Evolutionary conservation across 306 rosid genomes (phyloP).

Genomic region (Styphnolobium japonicum): DNA sequence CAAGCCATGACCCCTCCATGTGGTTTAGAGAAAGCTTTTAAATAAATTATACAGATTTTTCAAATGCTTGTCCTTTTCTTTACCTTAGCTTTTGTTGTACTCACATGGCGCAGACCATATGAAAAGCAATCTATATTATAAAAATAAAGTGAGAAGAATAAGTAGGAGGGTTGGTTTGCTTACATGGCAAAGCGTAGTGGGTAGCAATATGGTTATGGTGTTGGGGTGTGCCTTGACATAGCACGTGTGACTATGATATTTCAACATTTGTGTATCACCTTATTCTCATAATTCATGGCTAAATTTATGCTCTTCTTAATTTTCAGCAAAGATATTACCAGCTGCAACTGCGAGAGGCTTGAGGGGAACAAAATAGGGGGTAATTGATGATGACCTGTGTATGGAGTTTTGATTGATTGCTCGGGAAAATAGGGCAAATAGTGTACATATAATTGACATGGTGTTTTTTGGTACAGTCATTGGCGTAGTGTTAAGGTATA

Average conservation of each 20-base stretch:
- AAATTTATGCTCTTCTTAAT: not conserved
- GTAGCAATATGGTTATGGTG: conserved; percentile 33
- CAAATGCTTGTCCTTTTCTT: conserved; percentile 60
- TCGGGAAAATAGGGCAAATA: not conserved
- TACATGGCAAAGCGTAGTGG: conserved; percentile 28
- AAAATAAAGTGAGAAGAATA: not conserved
- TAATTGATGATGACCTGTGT: not conserved
- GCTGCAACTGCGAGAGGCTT: conserved; percentile 13
- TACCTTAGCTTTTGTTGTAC: conserved; percentile 47
- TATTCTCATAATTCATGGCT: conserved; percentile 16
- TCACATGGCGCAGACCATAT: conserved; percentile 53
- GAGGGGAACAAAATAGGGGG: not conserved
- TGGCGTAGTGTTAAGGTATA: not conserved
- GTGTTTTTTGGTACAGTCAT: not conserved
- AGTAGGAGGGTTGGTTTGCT: conserved; percentile 24
- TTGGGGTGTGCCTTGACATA: conserved; percentile 42
- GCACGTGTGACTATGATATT: conserved; percentile 55
- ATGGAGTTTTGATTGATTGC: not conserved
- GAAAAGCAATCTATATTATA: conserved; percentile 23
- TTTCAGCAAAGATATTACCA: not conserved
- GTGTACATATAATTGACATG: not conserved
- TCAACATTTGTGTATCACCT: conserved; percentile 28
- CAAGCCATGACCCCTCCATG: conserved; percentile 84
- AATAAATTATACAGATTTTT: conserved; percentile 28
- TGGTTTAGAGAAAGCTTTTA: conserved; percentile 49